Base-by-base conservation (phyloP, 1,139 yeast genomes). In the Taiozyma sp. region DNA sequence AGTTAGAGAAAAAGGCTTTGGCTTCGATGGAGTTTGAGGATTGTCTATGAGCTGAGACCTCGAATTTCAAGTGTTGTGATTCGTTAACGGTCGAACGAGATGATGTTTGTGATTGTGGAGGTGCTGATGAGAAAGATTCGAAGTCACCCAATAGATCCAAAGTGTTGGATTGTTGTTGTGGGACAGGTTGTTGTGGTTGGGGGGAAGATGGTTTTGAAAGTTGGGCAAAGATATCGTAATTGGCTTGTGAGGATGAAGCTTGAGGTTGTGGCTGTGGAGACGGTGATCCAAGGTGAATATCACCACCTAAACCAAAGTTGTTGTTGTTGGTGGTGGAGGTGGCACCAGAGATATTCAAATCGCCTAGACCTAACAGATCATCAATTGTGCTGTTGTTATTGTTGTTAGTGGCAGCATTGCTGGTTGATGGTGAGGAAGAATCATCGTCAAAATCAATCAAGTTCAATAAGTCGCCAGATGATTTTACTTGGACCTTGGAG, bases 361-460 rank as follows among this genome's bases (percentile, higher is more conserved):
- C 54, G 60, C 88, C 75, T 57, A 85, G 95, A 51, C 88, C 83
- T 57, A 88, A 73, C 57, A 88, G 75, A 63, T 88, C 96, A 51
- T 81, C 81, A 51, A 78, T 78, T 43, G 85, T 92, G 51, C 79
- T 79, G 51, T 76, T 75, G 44, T 46, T 27, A 36, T 46, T 46
- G 29, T 79, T 82, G 46, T 61, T 64, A n/a, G 68, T 56, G 47
- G 71, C 73, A 39, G 70, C 66, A 54, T 73, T 73, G 14, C 24
- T 38, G 51, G 71, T 61, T 8, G 73, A 73, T 6, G 62, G 49
- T 5, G 62, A 46, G 5, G 63, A 16, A 12, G 23, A 10, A 54
- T 80, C 90, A 59, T 83, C 90, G 62, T 81, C 93, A 62, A 91
- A 87, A 65, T 91, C 97, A 62, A 91, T 88, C 64, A 91, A 76